Percentiles rank a stretch among this genome's conserved stretches.
phyloP scores from a whole-genome alignment of 1,284 basidiomycete genomes.

The Ceratobasidium sp. region DNA sequence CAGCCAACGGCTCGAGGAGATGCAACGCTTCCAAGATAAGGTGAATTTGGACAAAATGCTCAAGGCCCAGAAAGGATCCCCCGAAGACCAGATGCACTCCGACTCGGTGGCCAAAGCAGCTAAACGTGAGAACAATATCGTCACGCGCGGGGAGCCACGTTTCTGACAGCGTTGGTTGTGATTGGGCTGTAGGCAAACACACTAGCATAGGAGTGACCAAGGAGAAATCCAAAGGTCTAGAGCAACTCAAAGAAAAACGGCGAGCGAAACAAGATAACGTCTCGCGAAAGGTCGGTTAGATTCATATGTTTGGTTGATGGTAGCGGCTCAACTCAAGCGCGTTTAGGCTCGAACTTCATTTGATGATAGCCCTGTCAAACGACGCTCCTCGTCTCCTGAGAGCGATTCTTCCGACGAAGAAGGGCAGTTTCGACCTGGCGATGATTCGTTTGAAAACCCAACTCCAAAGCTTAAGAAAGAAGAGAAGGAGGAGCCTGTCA shows the following conservation, averaged over 20 bases:
- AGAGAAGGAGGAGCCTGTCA: slow-evolving; percentile 64
- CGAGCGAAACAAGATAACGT: slow-evolving; percentile 81
- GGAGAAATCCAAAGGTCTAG: slow-evolving; percentile 82
- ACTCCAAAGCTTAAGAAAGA: slow-evolving; percentile 50
- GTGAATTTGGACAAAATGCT: slow-evolving; percentile 81
- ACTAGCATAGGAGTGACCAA: slow-evolving; percentile 81
- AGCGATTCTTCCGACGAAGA: slow-evolving; percentile 68
- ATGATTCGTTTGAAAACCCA: slow-evolving; percentile 63
- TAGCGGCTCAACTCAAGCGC: slow-evolving; percentile 11
- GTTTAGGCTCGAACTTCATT: slow-evolving; percentile 41
- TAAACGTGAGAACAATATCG: slow-evolving; percentile 66
- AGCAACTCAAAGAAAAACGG: slow-evolving; percentile 83
- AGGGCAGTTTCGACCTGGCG: slow-evolving; percentile 71
- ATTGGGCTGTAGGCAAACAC: slow-evolving; percentile 67
- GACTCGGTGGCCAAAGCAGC: slow-evolving; percentile 76
- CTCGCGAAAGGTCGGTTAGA: slow-evolving; percentile 44
- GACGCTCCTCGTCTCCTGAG: slow-evolving; percentile 60
- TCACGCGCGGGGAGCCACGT: slow-evolving; percentile 21
- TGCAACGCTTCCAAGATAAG: slow-evolving; percentile 79
- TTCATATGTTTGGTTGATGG: not conserved
- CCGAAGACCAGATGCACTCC: slow-evolving; percentile 52
- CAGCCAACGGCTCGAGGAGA: slow-evolving; percentile 80
- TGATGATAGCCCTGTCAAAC: slow-evolving; percentile 47
- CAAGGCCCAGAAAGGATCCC: slow-evolving; percentile 67
- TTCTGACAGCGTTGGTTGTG: not conserved